Evolutionary conservation across 345 rosid genomes (phyloP).

Genomic region (Corchorus capsularis): DNA sequence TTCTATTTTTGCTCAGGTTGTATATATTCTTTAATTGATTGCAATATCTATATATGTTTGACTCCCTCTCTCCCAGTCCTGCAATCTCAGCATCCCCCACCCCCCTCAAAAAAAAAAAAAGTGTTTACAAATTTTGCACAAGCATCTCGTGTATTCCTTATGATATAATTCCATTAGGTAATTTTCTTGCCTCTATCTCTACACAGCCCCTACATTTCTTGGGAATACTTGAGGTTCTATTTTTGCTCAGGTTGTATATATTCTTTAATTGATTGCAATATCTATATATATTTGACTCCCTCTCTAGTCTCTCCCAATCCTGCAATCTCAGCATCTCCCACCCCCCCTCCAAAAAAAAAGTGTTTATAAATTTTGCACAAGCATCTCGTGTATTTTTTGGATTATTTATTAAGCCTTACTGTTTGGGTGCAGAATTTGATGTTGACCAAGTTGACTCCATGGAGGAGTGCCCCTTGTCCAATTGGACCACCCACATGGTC

Average conservation of each 20-base stretch:
- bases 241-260: background rate
- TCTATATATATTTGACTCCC: background rate
- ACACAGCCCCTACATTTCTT: background rate
- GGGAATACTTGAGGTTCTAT: background rate
- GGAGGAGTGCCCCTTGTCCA: conserved; percentile 37
- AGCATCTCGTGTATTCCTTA: conserved; percentile 24
- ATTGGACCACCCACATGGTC: conserved; percentile 79
- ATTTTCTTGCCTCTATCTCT: conserved; percentile 16
- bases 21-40: background rate
- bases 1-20: background rate
- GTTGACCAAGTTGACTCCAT: conserved; percentile 36
- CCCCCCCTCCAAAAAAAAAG: too few species aligned
- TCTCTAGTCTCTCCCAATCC: background rate
- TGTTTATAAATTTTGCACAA: background rate
- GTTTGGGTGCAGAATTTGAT: conserved; percentile 68
- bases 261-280: background rate
- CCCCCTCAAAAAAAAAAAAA: too few species aligned
- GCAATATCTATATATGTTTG: too few species aligned
- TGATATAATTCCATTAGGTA: conserved; percentile 89
- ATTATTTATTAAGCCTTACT: conserved; percentile 12
- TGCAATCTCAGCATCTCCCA: background rate
- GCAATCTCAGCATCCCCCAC: background rate
- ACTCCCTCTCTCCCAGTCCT: background rate
- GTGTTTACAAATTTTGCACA: background rate
- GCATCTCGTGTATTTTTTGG: background rate